Percentiles rank a stretch among this genome's conserved stretches.
Evolutionary conservation across 768 basidiomycete species (phyloP).

Genomic region (Mycena rebaudengoi): DNA sequence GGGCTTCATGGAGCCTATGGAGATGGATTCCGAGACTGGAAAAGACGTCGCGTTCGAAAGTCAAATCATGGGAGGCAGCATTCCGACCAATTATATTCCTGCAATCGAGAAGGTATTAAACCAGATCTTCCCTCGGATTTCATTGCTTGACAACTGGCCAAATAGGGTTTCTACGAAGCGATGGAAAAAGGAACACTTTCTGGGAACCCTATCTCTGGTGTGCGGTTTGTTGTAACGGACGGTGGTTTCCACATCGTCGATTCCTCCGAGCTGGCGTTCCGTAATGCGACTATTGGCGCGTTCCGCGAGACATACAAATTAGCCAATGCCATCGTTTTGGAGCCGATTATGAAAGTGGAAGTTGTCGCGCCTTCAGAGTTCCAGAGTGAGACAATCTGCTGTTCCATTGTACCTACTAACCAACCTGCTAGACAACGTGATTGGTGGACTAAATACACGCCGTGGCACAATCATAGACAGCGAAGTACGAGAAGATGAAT

Average conservation of each 20-base stretch:
- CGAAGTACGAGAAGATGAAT: slow-evolving; percentile 97
- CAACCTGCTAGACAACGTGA: slow-evolving; percentile 71
- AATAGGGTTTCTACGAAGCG: slow-evolving; percentile 93
- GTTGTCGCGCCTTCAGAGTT: slow-evolving; percentile 96
- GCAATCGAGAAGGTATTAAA: slow-evolving; percentile 87
- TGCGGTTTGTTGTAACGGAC: slow-evolving; percentile 88
- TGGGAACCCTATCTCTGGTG: slow-evolving; percentile 88
- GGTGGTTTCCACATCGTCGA: slow-evolving; percentile 94
- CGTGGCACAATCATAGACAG: slow-evolving; percentile 95
- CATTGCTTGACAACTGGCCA: background rate
- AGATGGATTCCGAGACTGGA: slow-evolving; percentile 72
- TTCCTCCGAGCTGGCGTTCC: slow-evolving; percentile 96
- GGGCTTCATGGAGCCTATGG: slow-evolving; percentile 92
- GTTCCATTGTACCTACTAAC: background rate
- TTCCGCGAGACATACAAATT: slow-evolving; percentile 89
- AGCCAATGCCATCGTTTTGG: slow-evolving; percentile 84
- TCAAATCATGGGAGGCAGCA: slow-evolving; percentile 89
- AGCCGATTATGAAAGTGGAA: slow-evolving; percentile 99
- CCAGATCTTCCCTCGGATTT: background rate
- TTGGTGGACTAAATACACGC: slow-evolving; percentile 91
- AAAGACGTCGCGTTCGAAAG: slow-evolving; percentile 89
- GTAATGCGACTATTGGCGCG: slow-evolving; percentile 88
- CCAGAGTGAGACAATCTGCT: slow-evolving; percentile 66
- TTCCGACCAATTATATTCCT: slow-evolving; percentile 92
- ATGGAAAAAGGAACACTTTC: slow-evolving; percentile 89